A percentile compares a stretch with the other conserved stretches of the same genome.
These are phyloP conservation scores for Climacium dendroides DNA, from an alignment of 225 moss, liverwort and hornwort genomes.

Conservation along the genomic window DNA sequence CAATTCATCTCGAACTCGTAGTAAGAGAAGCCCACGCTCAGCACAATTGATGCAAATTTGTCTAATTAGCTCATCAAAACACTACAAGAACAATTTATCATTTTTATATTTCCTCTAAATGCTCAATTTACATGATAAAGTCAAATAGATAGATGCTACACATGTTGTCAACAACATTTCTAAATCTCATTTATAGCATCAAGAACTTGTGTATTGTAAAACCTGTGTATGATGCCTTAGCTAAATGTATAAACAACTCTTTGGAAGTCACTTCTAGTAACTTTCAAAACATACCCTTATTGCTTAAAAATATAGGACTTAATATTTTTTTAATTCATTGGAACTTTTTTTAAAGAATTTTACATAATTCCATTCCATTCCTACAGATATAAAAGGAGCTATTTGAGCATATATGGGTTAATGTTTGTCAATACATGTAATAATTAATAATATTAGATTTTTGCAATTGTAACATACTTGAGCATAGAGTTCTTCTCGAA, in stretches of 20 bases:
- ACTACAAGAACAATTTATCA: conserved; percentile 15
- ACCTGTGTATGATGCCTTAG: neutral
- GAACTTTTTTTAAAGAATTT: neutral
- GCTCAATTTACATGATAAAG: neutral
- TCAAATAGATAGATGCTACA: neutral
- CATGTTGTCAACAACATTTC: neutral
- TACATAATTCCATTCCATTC: neutral
- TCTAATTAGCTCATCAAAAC: conserved; percentile 88
- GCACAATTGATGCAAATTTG: conserved; percentile 86
- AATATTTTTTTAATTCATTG: neutral
- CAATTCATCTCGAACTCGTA: conserved; percentile 81
- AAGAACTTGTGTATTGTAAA: neutral
- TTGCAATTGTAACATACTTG: conserved; percentile 26
- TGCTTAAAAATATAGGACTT: too few relatives aligned
- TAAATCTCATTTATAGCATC: neutral
- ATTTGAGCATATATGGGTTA: neutral
- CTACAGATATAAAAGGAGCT: neutral
- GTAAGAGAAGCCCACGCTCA: conserved; percentile 65
- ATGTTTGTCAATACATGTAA: neutral
- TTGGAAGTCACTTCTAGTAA: neutral
- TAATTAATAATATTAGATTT: neutral
- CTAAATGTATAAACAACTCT: neutral
- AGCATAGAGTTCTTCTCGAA: conserved; percentile 86
- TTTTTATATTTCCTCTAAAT: neutral
- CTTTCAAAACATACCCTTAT: neutral